Percentiles rank a stretch among this genome's conserved stretches.
These are phyloP conservation scores for Filobasidium uniguttulatum DNA, from an alignment of 1,284 basidiomycete species.

Conservation along the genomic window DNA sequence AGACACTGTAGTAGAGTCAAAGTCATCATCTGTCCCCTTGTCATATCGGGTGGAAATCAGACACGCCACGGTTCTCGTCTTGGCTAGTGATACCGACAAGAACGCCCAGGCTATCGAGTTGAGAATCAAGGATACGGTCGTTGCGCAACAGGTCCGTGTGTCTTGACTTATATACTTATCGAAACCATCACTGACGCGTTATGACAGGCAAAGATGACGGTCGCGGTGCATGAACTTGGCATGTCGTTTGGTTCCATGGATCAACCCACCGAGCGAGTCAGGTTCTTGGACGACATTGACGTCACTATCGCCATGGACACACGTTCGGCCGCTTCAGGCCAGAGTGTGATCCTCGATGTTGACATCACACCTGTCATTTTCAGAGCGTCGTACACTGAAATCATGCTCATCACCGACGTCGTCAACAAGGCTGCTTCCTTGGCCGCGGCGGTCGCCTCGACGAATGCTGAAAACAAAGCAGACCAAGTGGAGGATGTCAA, in stretches of 20 bases:
- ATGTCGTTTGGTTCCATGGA: constrained; percentile 94
- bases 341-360: constrained; percentile 73
- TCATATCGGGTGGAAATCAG: constrained; percentile 78
- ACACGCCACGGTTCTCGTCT: constrained; percentile 75
- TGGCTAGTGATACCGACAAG: constrained; percentile 68
- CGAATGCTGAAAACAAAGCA: not conserved
- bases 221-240: constrained; percentile 70
- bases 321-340: constrained; percentile 55
- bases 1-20: constrained; percentile 13
- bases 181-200: not conserved
- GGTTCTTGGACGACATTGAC: constrained; percentile 89
- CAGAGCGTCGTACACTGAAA: constrained; percentile 84
- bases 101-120: constrained; percentile 81
- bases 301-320: constrained; percentile 76
- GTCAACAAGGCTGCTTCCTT: constrained; percentile 75
- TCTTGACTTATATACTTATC: too few species aligned
- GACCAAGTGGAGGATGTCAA: constrained; percentile 2
- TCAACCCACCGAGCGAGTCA: constrained; percentile 62
- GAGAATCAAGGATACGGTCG: constrained; percentile 66
- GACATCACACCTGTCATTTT: constrained; percentile 71
- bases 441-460: constrained; percentile 15
- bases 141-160: constrained; percentile 95
- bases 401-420: constrained; percentile 77
- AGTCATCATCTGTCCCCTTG: constrained; percentile 25
- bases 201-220: constrained; percentile 58